Percentiles rank a stretch among this genome's conserved stretches.
phyloP scores from a whole-genome alignment of 148 eudicot species.

The Limonium bicolor region DNA sequence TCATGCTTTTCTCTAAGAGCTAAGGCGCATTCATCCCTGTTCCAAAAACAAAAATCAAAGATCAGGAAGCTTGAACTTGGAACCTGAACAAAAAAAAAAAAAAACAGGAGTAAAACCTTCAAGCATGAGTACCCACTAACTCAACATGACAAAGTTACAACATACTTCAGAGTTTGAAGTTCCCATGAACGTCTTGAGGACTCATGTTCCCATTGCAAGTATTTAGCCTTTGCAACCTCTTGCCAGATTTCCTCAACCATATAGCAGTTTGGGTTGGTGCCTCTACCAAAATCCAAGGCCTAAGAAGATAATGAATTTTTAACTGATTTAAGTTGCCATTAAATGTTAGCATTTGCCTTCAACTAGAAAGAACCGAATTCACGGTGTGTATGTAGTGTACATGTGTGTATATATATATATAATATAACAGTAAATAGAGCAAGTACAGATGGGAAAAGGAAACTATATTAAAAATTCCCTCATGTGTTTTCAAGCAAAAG shows the following conservation, averaged over 20 bases:
- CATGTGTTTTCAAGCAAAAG: neutral
- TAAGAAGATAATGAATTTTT: slow-evolving; percentile 1
- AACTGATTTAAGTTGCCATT: no score
- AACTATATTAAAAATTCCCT: no score
- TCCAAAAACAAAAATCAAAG: neutral
- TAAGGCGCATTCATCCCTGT: slow-evolving; percentile 62
- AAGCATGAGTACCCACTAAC: neutral
- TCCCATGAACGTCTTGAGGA: slow-evolving; percentile 65
- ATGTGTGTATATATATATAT: no score
- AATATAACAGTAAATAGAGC: no score
- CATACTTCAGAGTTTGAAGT: slow-evolving; percentile 59
- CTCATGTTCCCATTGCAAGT: slow-evolving; percentile 65
- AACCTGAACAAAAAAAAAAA: neutral
- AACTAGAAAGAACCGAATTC: no score
- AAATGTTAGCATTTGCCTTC: no score
- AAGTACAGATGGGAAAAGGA: no score
- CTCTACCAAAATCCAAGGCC: slow-evolving; percentile 93
- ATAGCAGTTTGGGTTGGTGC: slow-evolving; percentile 48
- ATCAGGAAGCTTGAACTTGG: neutral
- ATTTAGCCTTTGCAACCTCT: slow-evolving; percentile 80
- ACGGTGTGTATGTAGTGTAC: no score
- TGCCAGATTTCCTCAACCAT: slow-evolving; percentile 91
- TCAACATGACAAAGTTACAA: slow-evolving; percentile 3
- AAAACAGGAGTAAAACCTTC: no score
- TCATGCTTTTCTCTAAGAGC: slow-evolving; percentile 64